Base-by-base conservation (phyloP, 192 early-diverging fungal species). In the Phycomyces blakesleeanus region DNA sequence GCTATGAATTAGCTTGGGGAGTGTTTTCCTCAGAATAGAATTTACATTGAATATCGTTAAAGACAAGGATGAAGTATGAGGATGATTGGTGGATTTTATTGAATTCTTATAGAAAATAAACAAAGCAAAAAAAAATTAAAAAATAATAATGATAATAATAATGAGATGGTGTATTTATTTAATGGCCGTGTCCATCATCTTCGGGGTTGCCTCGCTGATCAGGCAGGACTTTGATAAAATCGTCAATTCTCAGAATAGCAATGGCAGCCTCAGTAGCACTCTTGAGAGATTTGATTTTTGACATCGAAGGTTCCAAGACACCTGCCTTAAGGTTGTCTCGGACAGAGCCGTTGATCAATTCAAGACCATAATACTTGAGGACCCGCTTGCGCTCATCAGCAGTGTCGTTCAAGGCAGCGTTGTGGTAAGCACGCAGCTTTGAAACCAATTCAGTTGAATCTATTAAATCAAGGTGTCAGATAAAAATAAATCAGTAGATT, bases 241-340 rank as follows among this genome's bases (percentile, higher is more conserved):
- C 90, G 73, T 99, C 97, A 62, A 99, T 98, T 64, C 97, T 85
- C 63, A 99, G 82, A 69, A 99, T 90, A 65, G 95, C 91, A 72
- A 99, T 91, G 26, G 97, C 97, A 47, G 97, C 95, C 77, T 99
- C 97, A 15, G 97, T 99, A 20, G 97, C 97, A 15, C 93, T 91
- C 78, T 97, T 96, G 62, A 99, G 81, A 53, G 90, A 91, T 82
- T 94, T 97, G 78, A 99, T 90, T 81, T 99, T 99, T 69, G 91
- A 93, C 86, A 99, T 92, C 44, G 94, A 91, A 15, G 97, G 97
- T 71, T 99, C 97, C 63, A 99, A 81, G 3, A 99, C 93, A 41
- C 97, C 97, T 20, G 94, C 91, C 51, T 84, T 78, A 57, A 98
- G 78, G 77, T 98, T 99, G 67, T 99, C 93, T 25, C 97, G 84